A percentile compares a stretch with the other conserved stretches of the same genome.
Evolutionary conservation across 2,329 filamentous ascomycete genomes (phyloP).

Genomic region (Coniosporium tulheliwenetii): DNA sequence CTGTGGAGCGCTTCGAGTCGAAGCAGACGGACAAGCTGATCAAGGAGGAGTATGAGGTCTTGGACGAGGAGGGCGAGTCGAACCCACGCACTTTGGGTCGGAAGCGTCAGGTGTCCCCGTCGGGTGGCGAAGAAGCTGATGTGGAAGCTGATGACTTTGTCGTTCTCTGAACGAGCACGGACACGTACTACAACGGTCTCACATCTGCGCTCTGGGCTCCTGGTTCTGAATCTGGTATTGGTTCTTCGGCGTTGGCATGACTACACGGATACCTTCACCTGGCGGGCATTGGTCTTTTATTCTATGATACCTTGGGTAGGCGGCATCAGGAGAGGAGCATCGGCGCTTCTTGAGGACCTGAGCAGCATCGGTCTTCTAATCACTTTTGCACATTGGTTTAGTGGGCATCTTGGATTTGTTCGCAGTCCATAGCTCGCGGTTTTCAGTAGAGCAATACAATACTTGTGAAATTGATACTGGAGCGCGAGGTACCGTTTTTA

Average conservation of each 20-base stretch:
- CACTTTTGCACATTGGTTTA: neutral
- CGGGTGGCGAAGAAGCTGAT: slow-evolving; percentile 2
- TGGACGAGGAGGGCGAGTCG: slow-evolving; percentile 24
- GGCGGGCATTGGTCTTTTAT: neutral
- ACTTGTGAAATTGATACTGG: too few relatives aligned
- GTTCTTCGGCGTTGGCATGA: neutral
- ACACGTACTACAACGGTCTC: slow-evolving; percentile 1
- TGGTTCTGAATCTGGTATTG: slow-evolving; percentile 1
- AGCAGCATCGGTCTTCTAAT: neutral
- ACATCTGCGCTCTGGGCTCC: neutral
- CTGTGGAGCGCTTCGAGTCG: slow-evolving; percentile 43
- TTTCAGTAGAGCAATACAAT: too few relatives aligned
- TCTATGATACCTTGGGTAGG: slow-evolving; percentile 1
- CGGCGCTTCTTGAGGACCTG: slow-evolving; percentile 6
- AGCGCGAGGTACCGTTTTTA: too few relatives aligned
- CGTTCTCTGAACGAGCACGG: slow-evolving; percentile 17
- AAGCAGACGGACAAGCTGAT: slow-evolving; percentile 45
- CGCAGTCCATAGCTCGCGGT: too few relatives aligned
- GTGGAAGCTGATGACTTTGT: slow-evolving; percentile 25
- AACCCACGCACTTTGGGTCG: slow-evolving; percentile 6
- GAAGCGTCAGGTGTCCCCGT: neutral
- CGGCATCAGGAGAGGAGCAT: slow-evolving; percentile 5
- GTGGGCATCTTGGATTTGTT: neutral
- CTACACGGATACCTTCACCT: neutral
- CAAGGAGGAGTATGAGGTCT: slow-evolving; percentile 43